Evolutionary conservation across 208 protist genomes (phyloP).

Genomic region (Entamoeba dispar): DNA sequence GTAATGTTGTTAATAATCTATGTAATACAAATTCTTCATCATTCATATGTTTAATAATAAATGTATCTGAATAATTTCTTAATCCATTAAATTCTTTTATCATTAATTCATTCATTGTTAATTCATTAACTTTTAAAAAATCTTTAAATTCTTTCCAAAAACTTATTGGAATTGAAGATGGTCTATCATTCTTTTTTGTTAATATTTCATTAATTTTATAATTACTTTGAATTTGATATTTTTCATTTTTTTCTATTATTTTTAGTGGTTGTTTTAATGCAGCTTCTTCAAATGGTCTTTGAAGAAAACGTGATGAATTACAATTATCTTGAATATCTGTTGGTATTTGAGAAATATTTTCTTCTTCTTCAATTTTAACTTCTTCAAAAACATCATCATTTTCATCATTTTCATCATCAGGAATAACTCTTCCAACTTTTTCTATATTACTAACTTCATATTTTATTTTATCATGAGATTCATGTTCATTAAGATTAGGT

Average conservation of each 20-base stretch:
- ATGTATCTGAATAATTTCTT: not conserved
- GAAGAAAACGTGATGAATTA: not conserved
- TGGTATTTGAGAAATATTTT: not conserved
- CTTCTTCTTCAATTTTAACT: not conserved
- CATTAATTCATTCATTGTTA: not conserved
- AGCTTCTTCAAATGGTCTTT: not conserved
- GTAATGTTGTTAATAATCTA: not conserved
- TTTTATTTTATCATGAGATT: not conserved
- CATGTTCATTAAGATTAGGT: not conserved
- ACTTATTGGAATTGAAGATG: not conserved
- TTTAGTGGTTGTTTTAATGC: not conserved
- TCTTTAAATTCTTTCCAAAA: not conserved
- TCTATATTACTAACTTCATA: not conserved
- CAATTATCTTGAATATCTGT: not conserved
- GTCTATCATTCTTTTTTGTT: not conserved
- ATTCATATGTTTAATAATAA: not conserved
- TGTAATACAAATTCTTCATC: not conserved
- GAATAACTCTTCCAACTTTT: not conserved
- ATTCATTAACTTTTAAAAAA: not conserved
- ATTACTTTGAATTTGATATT: not conserved
- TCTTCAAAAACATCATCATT: not conserved
- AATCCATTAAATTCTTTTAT: not conserved
- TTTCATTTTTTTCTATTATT: not conserved
- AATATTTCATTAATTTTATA: not conserved
- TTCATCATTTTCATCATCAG: not conserved